phyloP scores from a whole-genome alignment of 140 eudicot genomes.

The Anethum foeniculum region DNA sequence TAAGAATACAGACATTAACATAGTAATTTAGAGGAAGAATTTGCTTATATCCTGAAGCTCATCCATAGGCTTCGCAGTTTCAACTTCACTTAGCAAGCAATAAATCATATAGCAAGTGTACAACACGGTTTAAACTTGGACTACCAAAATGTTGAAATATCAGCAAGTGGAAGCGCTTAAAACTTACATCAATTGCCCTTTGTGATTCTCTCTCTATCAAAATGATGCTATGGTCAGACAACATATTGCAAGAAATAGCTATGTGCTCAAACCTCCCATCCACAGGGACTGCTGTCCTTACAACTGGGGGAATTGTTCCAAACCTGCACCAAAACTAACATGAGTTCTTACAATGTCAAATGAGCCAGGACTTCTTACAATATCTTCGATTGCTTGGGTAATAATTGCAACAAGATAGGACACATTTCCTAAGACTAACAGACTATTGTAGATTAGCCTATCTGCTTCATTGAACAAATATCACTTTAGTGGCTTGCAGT shows the following conservation, averaged over 20 bases:
- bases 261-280: constrained; percentile 97
- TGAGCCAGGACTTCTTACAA: neutral
- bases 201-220: constrained; percentile 72
- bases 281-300: constrained; percentile 93
- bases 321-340: constrained; percentile 35
- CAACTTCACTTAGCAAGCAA: neutral
- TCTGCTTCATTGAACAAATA: neutral
- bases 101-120: neutral
- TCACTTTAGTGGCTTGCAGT: neutral
- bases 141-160: neutral
- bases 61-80: neutral
- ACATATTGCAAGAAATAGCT: constrained; percentile 71
- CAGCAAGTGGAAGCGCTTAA: neutral
- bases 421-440: neutral
- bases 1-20: neutral
- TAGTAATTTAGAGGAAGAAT: neutral
- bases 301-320: constrained; percentile 60
- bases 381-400: neutral
- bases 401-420: neutral
- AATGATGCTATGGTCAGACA: constrained; percentile 75
- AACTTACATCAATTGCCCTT: constrained; percentile 71
- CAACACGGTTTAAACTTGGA: neutral
- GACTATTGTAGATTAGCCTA: neutral
- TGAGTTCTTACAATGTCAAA: neutral
- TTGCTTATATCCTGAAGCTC: neutral